Base-by-base conservation (phyloP, 306 rosid genomes). In the Adenanthera pavonina region DNA sequence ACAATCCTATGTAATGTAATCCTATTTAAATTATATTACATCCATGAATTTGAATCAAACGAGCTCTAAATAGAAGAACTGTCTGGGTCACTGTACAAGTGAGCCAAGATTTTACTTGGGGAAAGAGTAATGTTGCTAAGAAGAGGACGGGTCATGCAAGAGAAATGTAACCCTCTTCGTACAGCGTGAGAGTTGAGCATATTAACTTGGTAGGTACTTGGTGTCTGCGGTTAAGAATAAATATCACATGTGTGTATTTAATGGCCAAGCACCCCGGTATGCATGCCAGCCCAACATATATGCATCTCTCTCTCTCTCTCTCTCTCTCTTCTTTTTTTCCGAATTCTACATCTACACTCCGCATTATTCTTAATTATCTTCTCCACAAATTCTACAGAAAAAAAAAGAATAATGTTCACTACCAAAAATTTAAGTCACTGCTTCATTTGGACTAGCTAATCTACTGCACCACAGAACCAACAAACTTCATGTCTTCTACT, bases 201-300 rank as follows among this genome's bases (percentile, higher is more conserved):
- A 78, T 52, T 77, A 80, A 67, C 44, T 74, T 38, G 20, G 75
- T 35, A 54, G 75, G 86, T 75, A 60, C 68, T 12, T 70, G 62
- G 75, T 84, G 90, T 82, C 86, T 79, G 82, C 72, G 70, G 72
- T 57, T 84, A 59, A 71, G 82, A 82, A 34, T 77, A 76, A 73
- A 66, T 60, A 54, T 5, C 86, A 86, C 89, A 77, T 76, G 85
- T 83, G 78, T 66, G 76, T 87, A 87, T 79, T 87, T 70, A 84
- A 78, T 87, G 80, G 62, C 67, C 36, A 82, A 49, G 25, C 78
- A 76, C 19, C 40, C 69, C 65, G 78, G 84, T 86, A 56, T 75
- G 90, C 78, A 3, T 84, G 88, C 86, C 86, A 87, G 77, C 84
- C 84, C 74, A 84, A 84, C 82, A 76, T 44, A 46, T 66, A 3